Evolutionary conservation across 169 alveolate genomes (phyloP).

Genomic region (Cytauxzoon felis): DNA sequence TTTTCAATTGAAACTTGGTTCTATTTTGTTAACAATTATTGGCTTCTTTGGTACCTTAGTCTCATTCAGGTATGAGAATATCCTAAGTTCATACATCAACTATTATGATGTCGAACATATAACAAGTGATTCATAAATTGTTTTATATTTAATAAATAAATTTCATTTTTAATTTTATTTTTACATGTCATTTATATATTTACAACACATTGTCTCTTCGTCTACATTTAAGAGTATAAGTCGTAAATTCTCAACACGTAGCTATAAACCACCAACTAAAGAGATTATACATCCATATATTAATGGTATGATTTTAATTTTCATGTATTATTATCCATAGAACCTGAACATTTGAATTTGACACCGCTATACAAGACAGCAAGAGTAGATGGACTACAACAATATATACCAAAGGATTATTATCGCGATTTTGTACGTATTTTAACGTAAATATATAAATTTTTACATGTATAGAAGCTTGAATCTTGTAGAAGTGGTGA

Average conservation of each 20-base stretch:
- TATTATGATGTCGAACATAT: neutral
- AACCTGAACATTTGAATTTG: conserved; percentile 70
- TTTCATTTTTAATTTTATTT: conserved; percentile 1
- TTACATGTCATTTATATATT: neutral
- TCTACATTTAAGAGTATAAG: neutral
- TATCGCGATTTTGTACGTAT: conserved; percentile 59
- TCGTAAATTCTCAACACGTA: conserved; percentile 41
- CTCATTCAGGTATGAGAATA: conserved; percentile 4
- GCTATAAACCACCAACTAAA: conserved; percentile 61
- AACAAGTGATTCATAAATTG: neutral
- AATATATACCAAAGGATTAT: conserved; percentile 65
- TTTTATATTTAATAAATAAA: neutral
- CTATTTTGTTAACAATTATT: conserved; percentile 3
- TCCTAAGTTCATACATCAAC: conserved; percentile 11
- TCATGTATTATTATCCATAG: conserved; percentile 18
- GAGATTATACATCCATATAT: conserved; percentile 56
- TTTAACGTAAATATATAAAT: neutral
- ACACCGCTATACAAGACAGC: conserved; percentile 61
- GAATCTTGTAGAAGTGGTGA: conserved; percentile 77
- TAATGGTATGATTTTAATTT: conserved; percentile 13
- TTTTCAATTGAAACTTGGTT: conserved; percentile 13
- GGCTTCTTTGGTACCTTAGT: conserved; percentile 20
- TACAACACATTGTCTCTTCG: neutral
- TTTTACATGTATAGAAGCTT: conserved; percentile 3
- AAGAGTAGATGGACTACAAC: conserved; percentile 34